Base-by-base conservation (phyloP, 768 basidiomycete genomes). In the Gyrodon lividus region DNA sequence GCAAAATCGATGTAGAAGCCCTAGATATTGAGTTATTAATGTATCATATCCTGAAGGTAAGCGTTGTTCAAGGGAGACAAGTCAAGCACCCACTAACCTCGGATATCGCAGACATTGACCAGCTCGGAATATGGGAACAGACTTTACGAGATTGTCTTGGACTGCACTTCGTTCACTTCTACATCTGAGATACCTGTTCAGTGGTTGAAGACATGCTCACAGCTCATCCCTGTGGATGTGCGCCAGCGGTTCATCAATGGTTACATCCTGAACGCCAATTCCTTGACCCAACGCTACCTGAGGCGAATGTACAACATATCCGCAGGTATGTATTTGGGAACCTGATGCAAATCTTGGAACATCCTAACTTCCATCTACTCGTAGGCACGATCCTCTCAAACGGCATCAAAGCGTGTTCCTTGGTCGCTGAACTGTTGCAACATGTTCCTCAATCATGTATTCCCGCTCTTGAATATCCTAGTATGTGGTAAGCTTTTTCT, bases 171-270 rank as follows among this genome's bases (percentile, higher is more conserved):
- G 8, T 92, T 93, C 64, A 77, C 82, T 3, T 75, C 85, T 2
- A 77, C 78, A 9, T 89, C 89, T 0, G 89, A 92, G 67, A 73
- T 92, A 7, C 92, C 92, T 0, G 71, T 89, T 8, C 86, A 88
- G 55, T 91, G 87, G 87, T 63, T 92, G 41, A 89, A 87, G 66
- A 86, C 82, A 48, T 85, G 87, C 52, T 78, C 83, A 12, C 88
- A 92, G 63, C 72, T 89, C 17, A 80, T 88, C 48, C 89, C 92
- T 6, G 64, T 67, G 22, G 89, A 92, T 52, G 78, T 91, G 48
- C 78, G 85, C 37, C 63, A 68, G 26, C 80, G 82, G n/a, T 84
- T 89, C 61, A 56, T 67, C 30, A 79, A 69, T 3, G 77, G 83
- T 14, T 82, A 87, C 56, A 80, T 93, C 41, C 63, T 93, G 33